phyloP scores from a whole-genome alignment of 1,284 basidiomycete genomes.

The Moesziomyces sp. region DNA sequence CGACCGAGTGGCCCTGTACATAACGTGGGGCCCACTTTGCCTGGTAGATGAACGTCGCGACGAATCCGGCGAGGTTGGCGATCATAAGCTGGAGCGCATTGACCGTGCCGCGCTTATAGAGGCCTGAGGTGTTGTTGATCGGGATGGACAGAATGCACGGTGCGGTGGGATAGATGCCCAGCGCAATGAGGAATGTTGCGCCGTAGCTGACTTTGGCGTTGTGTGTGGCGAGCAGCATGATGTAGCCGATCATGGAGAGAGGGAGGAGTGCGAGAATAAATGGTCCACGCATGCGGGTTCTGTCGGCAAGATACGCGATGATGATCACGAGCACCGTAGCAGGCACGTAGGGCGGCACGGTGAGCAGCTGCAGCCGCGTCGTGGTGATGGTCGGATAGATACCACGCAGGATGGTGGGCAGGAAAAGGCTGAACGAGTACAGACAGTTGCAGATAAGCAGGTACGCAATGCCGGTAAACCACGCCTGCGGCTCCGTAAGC shows the following conservation, averaged over 20 bases:
- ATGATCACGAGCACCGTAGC: conserved; percentile 64
- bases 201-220: conserved; percentile 55
- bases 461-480: conserved; percentile 53
- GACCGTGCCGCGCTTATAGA: conserved; percentile 65
- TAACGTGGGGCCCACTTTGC: conserved; percentile 56
- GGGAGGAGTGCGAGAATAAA: conserved; percentile 66
- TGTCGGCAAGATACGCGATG: conserved; percentile 67
- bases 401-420: conserved; percentile 72
- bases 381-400: conserved; percentile 49
- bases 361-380: conserved; percentile 49
- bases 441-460: conserved; percentile 52
- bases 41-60: conserved; percentile 66
- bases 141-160: conserved; percentile 61
- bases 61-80: conserved; percentile 66
- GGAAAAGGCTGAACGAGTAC: conserved; percentile 51
- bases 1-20: conserved; percentile 62
- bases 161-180: conserved; percentile 61
- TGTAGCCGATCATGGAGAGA: conserved; percentile 65
- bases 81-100: conserved; percentile 67
- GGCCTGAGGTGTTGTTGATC: conserved; percentile 59
- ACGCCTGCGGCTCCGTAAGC: conserved; percentile 50
- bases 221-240: conserved; percentile 54
- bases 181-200: conserved; percentile 63
- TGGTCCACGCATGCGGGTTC: conserved; percentile 63
- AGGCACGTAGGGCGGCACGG: conserved; percentile 55